These are phyloP conservation scores for Leishmania tropica DNA, from an alignment of 208 protist species.

Conservation along the genomic window DNA sequence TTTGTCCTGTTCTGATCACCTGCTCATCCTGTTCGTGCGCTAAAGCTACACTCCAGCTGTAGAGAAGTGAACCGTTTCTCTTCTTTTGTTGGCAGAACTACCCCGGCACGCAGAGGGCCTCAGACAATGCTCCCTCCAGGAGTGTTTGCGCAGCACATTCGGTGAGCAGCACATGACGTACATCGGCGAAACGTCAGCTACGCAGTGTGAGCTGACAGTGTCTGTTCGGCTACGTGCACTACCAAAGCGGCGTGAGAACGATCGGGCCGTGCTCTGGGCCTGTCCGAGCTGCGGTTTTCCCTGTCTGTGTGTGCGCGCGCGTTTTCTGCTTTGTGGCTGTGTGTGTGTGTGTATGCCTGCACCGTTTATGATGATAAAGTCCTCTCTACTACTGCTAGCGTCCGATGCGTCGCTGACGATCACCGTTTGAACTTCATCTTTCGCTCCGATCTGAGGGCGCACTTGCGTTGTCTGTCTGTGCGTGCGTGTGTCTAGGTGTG, in stretches of 20 bases:
- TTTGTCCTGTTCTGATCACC: no score
- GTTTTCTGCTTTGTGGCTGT: background rate
- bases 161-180: no score
- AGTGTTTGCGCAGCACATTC: no score
- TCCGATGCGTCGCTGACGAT: conserved; percentile 30
- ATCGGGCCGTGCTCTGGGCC: no score
- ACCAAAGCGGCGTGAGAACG: conserved; percentile 28
- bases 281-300: background rate
- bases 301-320: background rate
- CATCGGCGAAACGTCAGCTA: conserved; percentile 18
- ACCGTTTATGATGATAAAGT: conserved; percentile 32
- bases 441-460: conserved; percentile 59
- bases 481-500: background rate
- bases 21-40: no score
- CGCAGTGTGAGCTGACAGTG: conserved; percentile 33
- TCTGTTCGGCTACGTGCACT: conserved; percentile 30
- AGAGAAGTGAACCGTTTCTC: no score
- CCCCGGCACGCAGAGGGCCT: no score
- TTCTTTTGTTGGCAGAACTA: no score
- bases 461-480: background rate
- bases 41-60: no score
- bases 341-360: background rate
- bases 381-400: conserved; percentile 34
- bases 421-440: conserved; percentile 49
- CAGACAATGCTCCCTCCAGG: no score